Conservation (phyloP, 306 rosid genomes). For the Sicyos edulis region DNA sequence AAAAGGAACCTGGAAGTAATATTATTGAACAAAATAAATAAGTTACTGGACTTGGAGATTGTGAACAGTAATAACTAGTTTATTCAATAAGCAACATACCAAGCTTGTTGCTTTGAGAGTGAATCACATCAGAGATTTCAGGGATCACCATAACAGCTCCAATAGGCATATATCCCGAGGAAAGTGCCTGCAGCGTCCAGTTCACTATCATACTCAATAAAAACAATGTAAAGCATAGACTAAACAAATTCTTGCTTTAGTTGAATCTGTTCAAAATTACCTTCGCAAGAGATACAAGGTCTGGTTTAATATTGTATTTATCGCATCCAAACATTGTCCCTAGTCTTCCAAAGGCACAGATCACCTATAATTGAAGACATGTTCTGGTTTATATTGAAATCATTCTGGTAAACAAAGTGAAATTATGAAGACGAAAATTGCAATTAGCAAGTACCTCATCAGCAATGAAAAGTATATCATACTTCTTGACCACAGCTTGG, state of each 20-base stretch:
- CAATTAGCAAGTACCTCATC: slow-evolving; percentile 58
- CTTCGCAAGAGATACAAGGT: slow-evolving; percentile 93
- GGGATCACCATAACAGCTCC: slow-evolving; percentile 93
- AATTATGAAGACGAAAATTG: slow-evolving; percentile 19
- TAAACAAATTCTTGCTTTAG: neutral
- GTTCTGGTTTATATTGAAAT: neutral
- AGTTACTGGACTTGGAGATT: neutral
- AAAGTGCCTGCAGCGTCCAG: slow-evolving; percentile 59
- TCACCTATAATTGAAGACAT: slow-evolving; percentile 44
- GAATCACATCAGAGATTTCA: slow-evolving; percentile 70
- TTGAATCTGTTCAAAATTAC: slow-evolving; percentile 29
- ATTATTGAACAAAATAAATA: neutral
- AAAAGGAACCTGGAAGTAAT: slow-evolving; percentile 45
- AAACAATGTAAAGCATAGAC: neutral
- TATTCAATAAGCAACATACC: slow-evolving; percentile 38
- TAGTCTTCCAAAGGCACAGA: slow-evolving; percentile 94
- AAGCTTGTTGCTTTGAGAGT: slow-evolving; percentile 78
- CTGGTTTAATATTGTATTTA: slow-evolving; percentile 84
- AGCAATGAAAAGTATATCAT: slow-evolving; percentile 89
- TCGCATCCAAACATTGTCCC: slow-evolving; percentile 88
- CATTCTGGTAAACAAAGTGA: neutral
- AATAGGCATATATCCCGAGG: slow-evolving; percentile 81
- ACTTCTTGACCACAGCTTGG: slow-evolving; percentile 87
- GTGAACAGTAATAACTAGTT: neutral
- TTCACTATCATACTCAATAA: slow-evolving; percentile 1